Percentiles rank a stretch among this genome's conserved stretches.
These are phyloP conservation scores for Penicillium verhagenii DNA, from an alignment of 495 filamentous ascomycete genomes.

Conservation along the genomic window DNA sequence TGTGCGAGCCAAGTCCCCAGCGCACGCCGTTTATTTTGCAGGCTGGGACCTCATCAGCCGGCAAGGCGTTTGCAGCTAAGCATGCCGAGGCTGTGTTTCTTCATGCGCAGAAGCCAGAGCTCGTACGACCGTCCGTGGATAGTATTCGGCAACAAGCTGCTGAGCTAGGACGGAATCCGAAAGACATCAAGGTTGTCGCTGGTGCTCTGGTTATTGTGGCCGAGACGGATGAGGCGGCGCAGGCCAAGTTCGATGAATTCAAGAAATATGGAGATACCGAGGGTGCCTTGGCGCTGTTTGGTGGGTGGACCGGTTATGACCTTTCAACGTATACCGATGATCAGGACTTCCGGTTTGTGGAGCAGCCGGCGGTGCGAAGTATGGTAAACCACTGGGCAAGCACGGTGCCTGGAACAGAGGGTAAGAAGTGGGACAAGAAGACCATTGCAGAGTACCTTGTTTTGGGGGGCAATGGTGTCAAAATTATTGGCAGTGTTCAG, in stretches of 20 bases:
- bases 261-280: constrained; percentile 48
- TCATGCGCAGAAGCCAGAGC: constrained; percentile 48
- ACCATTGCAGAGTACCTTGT: constrained; percentile 61
- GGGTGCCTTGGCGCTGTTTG: constrained; percentile 54
- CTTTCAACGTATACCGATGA: constrained; percentile 48
- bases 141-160: constrained; percentile 48
- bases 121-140: constrained; percentile 44
- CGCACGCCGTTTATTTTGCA: constrained; percentile 66
- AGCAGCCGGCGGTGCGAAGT: constrained; percentile 55
- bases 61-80: constrained; percentile 62
- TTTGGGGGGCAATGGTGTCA: constrained; percentile 57
- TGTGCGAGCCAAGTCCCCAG: constrained; percentile 63
- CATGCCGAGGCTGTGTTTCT: constrained; percentile 56
- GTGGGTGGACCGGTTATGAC: constrained; percentile 57
- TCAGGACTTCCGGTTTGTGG: constrained; percentile 56
- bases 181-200: constrained; percentile 52
- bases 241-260: constrained; percentile 48
- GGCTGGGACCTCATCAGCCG: constrained; percentile 61
- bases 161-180: constrained; percentile 42
- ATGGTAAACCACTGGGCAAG: constrained; percentile 44
- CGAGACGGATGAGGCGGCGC: constrained; percentile 53
- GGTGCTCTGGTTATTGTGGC: constrained; percentile 51
- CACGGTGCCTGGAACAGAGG: constrained; percentile 38
- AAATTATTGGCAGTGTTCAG: constrained; percentile 54
- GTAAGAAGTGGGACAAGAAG: constrained; percentile 60